phyloP scores from a whole-genome alignment of 129 eudicot species.

The Escallonia rubra region DNA sequence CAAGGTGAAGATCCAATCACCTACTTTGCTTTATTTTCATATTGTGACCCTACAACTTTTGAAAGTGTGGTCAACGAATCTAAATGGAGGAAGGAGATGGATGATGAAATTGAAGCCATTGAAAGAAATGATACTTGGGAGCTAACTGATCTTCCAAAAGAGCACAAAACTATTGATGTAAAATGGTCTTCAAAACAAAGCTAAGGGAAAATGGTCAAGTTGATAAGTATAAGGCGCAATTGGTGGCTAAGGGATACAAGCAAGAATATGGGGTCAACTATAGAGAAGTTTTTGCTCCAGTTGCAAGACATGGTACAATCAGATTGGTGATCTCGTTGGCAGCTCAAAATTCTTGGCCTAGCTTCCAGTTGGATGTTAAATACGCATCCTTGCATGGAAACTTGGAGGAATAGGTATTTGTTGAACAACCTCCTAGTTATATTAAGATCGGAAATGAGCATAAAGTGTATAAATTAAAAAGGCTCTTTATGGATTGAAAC shows the following conservation, averaged over 20 bases:
- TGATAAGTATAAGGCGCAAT: background rate
- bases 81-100: slow-evolving; percentile 9
- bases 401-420: too few species aligned
- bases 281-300: too few species aligned
- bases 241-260: background rate
- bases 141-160: background rate
- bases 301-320: too few species aligned
- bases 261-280: background rate
- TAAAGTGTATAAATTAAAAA: too few species aligned
- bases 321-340: too few species aligned
- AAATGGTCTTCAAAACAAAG: slow-evolving; percentile 1
- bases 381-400: too few species aligned
- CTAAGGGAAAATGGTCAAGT: background rate
- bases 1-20: background rate
- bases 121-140: slow-evolving; percentile 6
- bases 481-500: too few species aligned
- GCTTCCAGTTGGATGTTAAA: too few species aligned
- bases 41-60: slow-evolving; percentile 2
- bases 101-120: background rate
- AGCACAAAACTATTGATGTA: background rate
- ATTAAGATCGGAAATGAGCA: too few species aligned
- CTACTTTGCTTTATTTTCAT: slow-evolving; percentile 5
- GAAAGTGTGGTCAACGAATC: slow-evolving; percentile 1
- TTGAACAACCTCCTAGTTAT: too few species aligned
- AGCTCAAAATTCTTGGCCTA: too few species aligned